Conservation (phyloP, 129 eudicot species). For the Artemisia tridentata region DNA sequence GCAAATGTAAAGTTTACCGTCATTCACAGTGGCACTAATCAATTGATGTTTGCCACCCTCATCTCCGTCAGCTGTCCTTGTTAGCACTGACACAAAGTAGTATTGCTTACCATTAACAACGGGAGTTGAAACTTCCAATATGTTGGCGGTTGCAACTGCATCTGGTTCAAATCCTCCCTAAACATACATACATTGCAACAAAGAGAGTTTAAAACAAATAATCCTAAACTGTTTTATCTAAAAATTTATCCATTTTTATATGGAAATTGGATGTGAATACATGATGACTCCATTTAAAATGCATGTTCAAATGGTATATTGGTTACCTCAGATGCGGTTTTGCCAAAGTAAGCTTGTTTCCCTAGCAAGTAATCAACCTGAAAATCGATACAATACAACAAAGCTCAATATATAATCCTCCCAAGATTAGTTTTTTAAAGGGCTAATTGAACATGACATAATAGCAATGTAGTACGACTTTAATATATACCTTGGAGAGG, state of each 20-base stretch:
- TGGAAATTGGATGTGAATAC: neutral
- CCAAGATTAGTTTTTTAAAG: no score
- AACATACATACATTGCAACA: constrained; percentile 3
- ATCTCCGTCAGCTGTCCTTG: constrained; percentile 95
- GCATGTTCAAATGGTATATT: neutral
- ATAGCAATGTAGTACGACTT: neutral
- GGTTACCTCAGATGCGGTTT: constrained; percentile 88
- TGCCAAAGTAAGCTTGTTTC: constrained; percentile 88
- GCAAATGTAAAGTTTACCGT: constrained; percentile 82
- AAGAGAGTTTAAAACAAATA: neutral
- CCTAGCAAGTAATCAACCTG: constrained; percentile 98
- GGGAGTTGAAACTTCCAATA: constrained; percentile 72
- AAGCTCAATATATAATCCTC: neutral
- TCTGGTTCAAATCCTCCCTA: constrained; percentile 95
- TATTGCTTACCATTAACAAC: constrained; percentile 59
- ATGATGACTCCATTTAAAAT: neutral
- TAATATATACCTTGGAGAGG: constrained; percentile 54
- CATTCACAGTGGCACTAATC: constrained; percentile 53
- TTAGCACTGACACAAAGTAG: constrained; percentile 71
- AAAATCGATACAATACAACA: neutral
- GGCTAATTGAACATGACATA: no score
- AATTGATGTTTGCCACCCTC: constrained; percentile 98
- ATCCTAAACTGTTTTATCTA: neutral
- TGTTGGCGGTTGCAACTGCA: constrained; percentile 91
- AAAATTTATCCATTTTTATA: neutral